phyloP scores from a whole-genome alignment of 2,329 filamentous ascomycete genomes.

The Xylariaceae sp. region DNA sequence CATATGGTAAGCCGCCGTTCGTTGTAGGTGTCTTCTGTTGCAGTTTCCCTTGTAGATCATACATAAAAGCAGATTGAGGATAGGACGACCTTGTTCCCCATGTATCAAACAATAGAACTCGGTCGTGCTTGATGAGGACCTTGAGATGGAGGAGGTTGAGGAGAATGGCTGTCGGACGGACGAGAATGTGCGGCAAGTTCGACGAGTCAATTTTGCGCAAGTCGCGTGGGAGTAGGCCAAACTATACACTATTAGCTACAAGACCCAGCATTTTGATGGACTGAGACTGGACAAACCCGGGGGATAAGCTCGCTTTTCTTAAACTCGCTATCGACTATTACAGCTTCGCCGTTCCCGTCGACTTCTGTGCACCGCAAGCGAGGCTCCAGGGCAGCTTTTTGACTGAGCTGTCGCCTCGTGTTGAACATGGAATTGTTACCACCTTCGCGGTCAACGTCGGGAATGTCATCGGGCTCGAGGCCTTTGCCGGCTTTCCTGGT shows the following conservation, averaged over 20 bases:
- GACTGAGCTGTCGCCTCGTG: constrained; percentile 63
- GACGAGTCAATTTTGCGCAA: constrained; percentile 97
- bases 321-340: constrained; percentile 90
- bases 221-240: constrained; percentile 88
- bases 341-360: constrained; percentile 86
- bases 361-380: constrained; percentile 92
- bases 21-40: constrained; percentile 66
- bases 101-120: constrained; percentile 91
- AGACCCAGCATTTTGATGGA: neutral
- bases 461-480: constrained; percentile 55
- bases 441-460: constrained; percentile 54
- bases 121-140: constrained; percentile 90
- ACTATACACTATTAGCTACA: neutral
- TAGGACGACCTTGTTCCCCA: constrained; percentile 94
- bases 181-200: constrained; percentile 88
- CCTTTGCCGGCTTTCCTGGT: constrained; percentile 34
- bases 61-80: constrained; percentile 95
- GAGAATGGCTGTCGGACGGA: constrained; percentile 87
- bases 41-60: constrained; percentile 89
- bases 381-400: constrained; percentile 78
- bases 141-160: constrained; percentile 96
- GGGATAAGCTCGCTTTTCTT: constrained; percentile 97
- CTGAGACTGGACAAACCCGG: constrained; percentile 56
- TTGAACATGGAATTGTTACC: constrained; percentile 61
- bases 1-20: constrained; percentile 76